A percentile compares a stretch with the other conserved stretches of the same genome.
Conservation (phyloP, 1,284 basidiomycete genomes). For the Pterulicium gracile region DNA sequence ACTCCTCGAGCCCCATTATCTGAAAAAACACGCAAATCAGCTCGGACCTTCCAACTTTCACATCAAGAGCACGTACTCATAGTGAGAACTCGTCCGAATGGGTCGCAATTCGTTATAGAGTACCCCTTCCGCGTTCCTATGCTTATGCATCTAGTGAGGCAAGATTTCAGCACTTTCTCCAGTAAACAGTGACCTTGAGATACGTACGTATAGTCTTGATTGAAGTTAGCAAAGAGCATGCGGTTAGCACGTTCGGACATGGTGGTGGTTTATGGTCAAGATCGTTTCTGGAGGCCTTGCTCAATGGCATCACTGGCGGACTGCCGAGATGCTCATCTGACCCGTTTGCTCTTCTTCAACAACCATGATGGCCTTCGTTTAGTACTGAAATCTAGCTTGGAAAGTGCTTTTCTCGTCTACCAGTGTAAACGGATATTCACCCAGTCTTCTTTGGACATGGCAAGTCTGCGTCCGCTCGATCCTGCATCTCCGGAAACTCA, state of each 20-base stretch:
- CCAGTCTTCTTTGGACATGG: no score
- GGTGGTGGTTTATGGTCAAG: background rate
- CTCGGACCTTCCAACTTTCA: background rate
- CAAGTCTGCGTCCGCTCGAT: no score
- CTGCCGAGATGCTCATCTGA: no score
- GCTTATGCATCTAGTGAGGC: conserved; percentile 64
- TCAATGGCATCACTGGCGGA: no score
- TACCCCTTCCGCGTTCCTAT: conserved; percentile 95
- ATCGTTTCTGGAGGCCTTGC: no score
- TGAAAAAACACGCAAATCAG: conserved; percentile 21
- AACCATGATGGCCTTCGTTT: no score
- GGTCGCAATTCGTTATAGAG: conserved; percentile 96
- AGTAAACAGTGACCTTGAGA: no score
- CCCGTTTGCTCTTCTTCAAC: no score
- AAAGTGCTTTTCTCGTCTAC: no score
- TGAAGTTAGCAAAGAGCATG: conserved; percentile 82
- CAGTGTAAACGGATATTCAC: no score
- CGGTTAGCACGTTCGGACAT: background rate
- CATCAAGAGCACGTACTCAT: conserved; percentile 54
- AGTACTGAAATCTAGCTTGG: no score
- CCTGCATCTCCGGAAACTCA: no score
- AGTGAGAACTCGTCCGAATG: conserved; percentile 92
- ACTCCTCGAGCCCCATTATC: conserved; percentile 91
- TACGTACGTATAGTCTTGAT: conserved; percentile 77
- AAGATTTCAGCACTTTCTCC: conserved; percentile 1